A percentile compares a stretch with the other conserved stretches of the same genome.
Evolutionary conservation across 2,329 filamentous ascomycete species (phyloP).

Genomic region (Claviceps paspali): DNA sequence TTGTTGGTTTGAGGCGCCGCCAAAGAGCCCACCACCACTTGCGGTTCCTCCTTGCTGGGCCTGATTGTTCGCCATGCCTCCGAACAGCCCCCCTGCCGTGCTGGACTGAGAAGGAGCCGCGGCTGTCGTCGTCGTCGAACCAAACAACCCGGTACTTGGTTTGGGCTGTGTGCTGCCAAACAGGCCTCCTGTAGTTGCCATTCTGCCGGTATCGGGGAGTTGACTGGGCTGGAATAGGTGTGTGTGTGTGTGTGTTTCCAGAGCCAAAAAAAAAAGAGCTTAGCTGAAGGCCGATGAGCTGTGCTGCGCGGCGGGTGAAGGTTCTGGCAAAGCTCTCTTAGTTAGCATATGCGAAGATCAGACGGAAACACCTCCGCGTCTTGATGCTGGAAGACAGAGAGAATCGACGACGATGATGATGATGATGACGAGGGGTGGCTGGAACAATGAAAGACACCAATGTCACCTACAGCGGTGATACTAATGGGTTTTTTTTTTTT

Average conservation of each 20-base stretch:
- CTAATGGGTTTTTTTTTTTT: no score
- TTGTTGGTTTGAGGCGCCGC: conserved; percentile 11
- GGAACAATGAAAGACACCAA: no score
- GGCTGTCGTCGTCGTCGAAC: conserved; percentile 12
- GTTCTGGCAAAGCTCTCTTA: no score
- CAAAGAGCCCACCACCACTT: conserved; percentile 2
- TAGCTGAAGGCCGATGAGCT: no score
- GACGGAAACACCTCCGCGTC: no score
- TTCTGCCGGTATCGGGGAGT: conserved; percentile 14
- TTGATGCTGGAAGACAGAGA: no score
- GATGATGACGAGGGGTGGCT: no score
- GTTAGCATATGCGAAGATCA: no score
- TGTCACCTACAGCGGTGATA: no score
- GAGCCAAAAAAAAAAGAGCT: conserved; percentile 27
- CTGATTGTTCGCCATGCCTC: conserved; percentile 10
- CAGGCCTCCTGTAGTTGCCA: conserved; percentile 22
- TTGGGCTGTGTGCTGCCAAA: conserved; percentile 19
- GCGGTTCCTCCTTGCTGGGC: neutral
- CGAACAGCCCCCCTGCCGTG: conserved; percentile 13
- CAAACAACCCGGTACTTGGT: conserved; percentile 16
- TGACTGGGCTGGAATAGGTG: conserved; percentile 13
- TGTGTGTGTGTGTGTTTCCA: no score
- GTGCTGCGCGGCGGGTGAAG: no score
- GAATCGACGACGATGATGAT: no score
- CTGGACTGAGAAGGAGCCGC: conserved; percentile 10